A percentile compares a stretch with the other conserved stretches of the same genome.
phyloP scores from a whole-genome alignment of 805 yeast genomes.

The Babjeviella inositovora region DNA sequence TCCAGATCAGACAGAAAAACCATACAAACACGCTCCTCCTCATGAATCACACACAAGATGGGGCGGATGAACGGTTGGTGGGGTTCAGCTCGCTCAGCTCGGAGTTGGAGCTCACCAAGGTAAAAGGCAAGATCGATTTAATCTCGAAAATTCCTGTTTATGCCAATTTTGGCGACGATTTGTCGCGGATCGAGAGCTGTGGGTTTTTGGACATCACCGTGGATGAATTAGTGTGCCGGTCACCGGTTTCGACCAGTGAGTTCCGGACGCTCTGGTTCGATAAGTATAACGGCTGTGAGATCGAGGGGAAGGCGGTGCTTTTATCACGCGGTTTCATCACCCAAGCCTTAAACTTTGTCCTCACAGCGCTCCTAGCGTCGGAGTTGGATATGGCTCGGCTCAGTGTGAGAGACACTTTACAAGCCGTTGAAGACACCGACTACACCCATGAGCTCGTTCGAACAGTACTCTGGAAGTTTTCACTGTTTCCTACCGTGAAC shows the following conservation, averaged over 20 bases:
- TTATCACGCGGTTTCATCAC: constrained; percentile 6
- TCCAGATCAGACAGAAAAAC: constrained; percentile 57
- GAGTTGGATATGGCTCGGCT: constrained; percentile 3
- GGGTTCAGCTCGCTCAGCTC: constrained; percentile 14
- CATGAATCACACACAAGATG: constrained; percentile 9
- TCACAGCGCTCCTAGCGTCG: constrained; percentile 4
- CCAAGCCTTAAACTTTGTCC: constrained; percentile 2
- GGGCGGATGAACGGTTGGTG: constrained; percentile 10
- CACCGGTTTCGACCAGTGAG: constrained; percentile 40
- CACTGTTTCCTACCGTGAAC: too few species aligned
- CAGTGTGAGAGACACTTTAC: constrained; percentile 5
- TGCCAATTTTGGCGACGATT: too few species aligned
- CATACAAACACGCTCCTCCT: constrained; percentile 78
- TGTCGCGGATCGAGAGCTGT: too few species aligned
- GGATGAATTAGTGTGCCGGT: constrained; percentile 16
- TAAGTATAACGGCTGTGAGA: constrained; percentile 37
- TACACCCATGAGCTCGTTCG: constrained; percentile 23
- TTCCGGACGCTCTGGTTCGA: constrained; percentile 34
- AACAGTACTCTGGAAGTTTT: constrained; percentile 34
- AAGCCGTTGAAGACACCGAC: constrained; percentile 8
- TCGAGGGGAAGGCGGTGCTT: constrained; percentile 23
- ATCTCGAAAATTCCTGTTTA: constrained; percentile 15
- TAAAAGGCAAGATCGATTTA: constrained; percentile 14
- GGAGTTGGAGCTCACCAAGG: constrained; percentile 17
- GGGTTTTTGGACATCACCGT: too few species aligned